Conservation (phyloP, 1,284 basidiomycete species). For the Rhodotorula sp. region DNA sequence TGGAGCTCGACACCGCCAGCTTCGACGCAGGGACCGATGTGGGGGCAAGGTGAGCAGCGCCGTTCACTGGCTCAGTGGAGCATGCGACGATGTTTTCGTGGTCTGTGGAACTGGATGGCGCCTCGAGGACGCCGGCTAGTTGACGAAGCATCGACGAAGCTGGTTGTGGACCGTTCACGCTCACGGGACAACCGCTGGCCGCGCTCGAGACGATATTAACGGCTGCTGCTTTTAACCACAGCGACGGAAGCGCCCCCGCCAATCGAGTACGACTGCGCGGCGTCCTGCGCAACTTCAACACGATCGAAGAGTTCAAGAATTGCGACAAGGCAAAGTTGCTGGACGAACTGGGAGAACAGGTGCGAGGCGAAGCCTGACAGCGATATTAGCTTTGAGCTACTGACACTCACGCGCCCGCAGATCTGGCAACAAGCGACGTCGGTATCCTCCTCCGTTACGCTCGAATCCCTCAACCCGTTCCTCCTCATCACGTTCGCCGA, state of each 20-base stretch:
- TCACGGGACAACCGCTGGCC: background rate
- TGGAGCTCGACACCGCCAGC: constrained; percentile 52
- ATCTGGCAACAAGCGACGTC: constrained; percentile 16
- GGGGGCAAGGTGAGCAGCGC: constrained; percentile 1
- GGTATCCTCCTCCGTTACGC: background rate
- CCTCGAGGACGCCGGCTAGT: no score
- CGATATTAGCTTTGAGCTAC: no score
- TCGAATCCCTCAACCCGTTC: constrained; percentile 65
- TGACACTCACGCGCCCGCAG: background rate
- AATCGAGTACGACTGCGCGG: constrained; percentile 56
- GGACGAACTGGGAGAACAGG: constrained; percentile 30
- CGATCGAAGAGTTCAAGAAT: constrained; percentile 90
- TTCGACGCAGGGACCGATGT: constrained; percentile 47
- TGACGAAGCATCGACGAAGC: no score
- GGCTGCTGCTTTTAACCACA: no score
- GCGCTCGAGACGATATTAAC: background rate
- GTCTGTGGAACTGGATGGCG: background rate
- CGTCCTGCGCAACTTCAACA: constrained; percentile 76
- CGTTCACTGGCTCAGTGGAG: no score
- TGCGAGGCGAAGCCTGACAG: constrained; percentile 2
- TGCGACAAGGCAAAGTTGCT: constrained; percentile 84
- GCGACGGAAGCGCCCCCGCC: background rate
- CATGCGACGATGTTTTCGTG: no score
- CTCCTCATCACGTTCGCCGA: constrained; percentile 91
- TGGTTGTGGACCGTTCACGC: no score